Base-by-base conservation (phyloP, 1,284 basidiomycete species). In the Trichosporon faecale region DNA sequence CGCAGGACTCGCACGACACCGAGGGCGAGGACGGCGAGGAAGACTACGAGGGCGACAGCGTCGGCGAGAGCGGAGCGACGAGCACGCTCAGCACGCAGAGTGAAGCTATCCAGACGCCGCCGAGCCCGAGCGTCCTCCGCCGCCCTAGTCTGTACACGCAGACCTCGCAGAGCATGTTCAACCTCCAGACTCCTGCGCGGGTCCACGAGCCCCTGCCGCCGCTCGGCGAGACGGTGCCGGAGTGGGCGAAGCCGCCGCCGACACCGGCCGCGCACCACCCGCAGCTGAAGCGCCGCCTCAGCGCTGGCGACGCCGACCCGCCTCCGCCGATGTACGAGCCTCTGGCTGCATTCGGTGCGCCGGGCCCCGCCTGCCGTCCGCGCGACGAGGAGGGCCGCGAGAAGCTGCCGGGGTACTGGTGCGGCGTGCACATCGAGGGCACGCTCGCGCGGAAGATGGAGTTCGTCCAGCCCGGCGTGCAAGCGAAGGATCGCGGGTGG, bases 401-500 rank as follows among this genome's bases (percentile, higher is more conserved):
- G 83, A 83, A 82, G 55, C 86, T 99, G 2, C 96, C 97, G 0
- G 57, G 77, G 1, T 99, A 99, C 83, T 88, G 86, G 74, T 98
- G 97, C 83, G 83, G 85, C n/a, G 82, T 84, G 16, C 91, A 94
- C 80, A 89, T 99, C 75, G 88, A 90, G 65, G 93, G 91, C 1
- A 88, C 91, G 72, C 88, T 99, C 85, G 91, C 92, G 4, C 89
- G 93, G 66, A 99, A 99, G 87, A 89, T 96, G 90, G 96, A 99
- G 85, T 98, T 99, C 80, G 85, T 84, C 1, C 85, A 88, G 16
- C 93, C 67, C 21, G 68, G 70, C 9, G 86, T 94, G 2, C 93
- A 96, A 80, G 90, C 95, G 18, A 89, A 87, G 78, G 94, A 98
- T 79, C 87, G 97, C 44, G 93, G 93, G 78, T 99, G 96, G 96